Conservation (phyloP, 768 basidiomycete species). For the Auricularia heimuer region DNA sequence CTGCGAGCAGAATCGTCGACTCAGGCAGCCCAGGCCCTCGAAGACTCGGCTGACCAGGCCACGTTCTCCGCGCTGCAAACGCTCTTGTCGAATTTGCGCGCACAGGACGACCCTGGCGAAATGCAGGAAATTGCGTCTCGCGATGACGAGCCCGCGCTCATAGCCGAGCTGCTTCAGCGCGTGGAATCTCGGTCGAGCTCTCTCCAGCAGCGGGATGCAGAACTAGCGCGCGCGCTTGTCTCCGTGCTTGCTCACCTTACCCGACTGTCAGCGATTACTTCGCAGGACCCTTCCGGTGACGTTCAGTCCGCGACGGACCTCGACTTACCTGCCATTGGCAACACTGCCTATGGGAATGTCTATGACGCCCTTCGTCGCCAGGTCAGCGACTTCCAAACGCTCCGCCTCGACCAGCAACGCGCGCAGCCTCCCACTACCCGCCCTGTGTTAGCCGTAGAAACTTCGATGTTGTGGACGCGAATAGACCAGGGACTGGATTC, state of each 20-base stretch:
- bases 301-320: neutral
- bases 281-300: constrained; percentile 8
- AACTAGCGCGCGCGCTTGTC: constrained; percentile 57
- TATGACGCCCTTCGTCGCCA: constrained; percentile 59
- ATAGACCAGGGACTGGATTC: constrained; percentile 67
- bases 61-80: constrained; percentile 37
- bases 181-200: constrained; percentile 39
- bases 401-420: constrained; percentile 36
- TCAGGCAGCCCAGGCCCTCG: constrained; percentile 2
- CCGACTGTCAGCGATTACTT: constrained; percentile 36
- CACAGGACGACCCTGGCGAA: constrained; percentile 30
- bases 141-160: constrained; percentile 39
- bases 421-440: constrained; percentile 28
- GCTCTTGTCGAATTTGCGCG: constrained; percentile 53
- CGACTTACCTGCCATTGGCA: neutral
- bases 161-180: constrained; percentile 49
- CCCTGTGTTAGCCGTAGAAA: constrained; percentile 45
- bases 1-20: constrained; percentile 19
- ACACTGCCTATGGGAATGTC: constrained; percentile 21
- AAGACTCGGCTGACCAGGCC: neutral
- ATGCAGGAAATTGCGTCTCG: constrained; percentile 36
- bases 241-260: constrained; percentile 61
- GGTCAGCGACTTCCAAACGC: constrained; percentile 55
- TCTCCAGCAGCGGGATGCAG: constrained; percentile 41
- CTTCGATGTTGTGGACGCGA: constrained; percentile 60